Evolutionary conservation across 148 eudicot species (phyloP).

Genomic region (Vaccinium corymbosum): DNA sequence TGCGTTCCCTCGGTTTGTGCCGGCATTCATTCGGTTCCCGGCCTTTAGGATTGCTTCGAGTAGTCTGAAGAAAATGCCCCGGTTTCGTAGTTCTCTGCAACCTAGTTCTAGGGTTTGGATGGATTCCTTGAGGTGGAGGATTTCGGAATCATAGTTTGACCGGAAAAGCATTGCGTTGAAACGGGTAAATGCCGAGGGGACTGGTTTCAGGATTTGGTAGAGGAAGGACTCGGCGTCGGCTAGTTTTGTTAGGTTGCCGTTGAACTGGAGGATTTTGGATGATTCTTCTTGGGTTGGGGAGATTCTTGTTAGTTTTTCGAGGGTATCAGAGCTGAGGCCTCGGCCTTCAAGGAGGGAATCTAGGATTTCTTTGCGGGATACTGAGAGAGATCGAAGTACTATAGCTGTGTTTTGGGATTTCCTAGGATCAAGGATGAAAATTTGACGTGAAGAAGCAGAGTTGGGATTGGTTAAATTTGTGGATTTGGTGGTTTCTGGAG

Average conservation of each 20-base stretch:
- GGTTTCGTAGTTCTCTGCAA: slow-evolving; percentile 48
- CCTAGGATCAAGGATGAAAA: slow-evolving; percentile 48
- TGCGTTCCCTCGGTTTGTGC: slow-evolving; percentile 54
- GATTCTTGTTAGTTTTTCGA: slow-evolving; percentile 44
- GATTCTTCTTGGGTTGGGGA: slow-evolving; percentile 52
- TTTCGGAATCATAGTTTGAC: not conserved
- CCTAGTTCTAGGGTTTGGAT: slow-evolving; percentile 17
- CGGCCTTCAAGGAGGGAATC: slow-evolving; percentile 39
- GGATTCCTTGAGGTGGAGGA: slow-evolving; percentile 1
- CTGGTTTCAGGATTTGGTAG: slow-evolving; percentile 32
- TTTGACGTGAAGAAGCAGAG: slow-evolving; percentile 20
- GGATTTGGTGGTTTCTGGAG: slow-evolving; percentile 16
- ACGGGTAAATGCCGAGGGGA: slow-evolving; percentile 53
- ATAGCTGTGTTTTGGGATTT: slow-evolving; percentile 61
- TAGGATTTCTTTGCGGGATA: slow-evolving; percentile 37
- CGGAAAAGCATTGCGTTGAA: slow-evolving; percentile 33
- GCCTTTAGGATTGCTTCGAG: slow-evolving; percentile 64
- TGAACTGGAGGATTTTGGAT: slow-evolving; percentile 40
- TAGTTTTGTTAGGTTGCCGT: slow-evolving; percentile 44
- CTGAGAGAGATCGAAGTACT: slow-evolving; percentile 45
- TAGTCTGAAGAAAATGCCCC: slow-evolving; percentile 48
- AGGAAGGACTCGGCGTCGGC: slow-evolving; percentile 67
- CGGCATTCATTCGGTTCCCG: slow-evolving; percentile 59
- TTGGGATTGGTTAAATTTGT: slow-evolving; percentile 20
- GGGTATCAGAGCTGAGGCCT: slow-evolving; percentile 38